A percentile compares a stretch with the other conserved stretches of the same genome.
Conservation (phyloP, 1,139 yeast species). For the Yamadazyma atmosphaerica region DNA sequence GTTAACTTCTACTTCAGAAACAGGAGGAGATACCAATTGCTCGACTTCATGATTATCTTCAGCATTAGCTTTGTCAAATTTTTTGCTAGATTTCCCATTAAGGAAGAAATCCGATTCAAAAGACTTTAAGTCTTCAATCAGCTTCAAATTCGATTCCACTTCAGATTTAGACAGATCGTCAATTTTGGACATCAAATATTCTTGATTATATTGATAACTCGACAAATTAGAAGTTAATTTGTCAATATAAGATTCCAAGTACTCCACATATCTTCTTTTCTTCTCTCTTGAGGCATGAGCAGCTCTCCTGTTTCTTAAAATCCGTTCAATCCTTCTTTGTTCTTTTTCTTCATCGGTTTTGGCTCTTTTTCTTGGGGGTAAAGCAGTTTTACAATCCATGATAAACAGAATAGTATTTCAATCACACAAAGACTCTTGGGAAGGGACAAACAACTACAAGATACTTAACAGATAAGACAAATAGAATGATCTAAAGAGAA, state of each 20-base stretch:
- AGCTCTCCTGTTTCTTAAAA: constrained; percentile 90
- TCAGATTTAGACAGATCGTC: background rate
- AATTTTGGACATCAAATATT: constrained; percentile 7
- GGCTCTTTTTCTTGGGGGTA: constrained; percentile 96
- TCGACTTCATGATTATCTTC: background rate
- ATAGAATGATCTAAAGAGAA: constrained; percentile 1
- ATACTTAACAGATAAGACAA: constrained; percentile 1
- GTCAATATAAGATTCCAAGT: constrained; percentile 65
- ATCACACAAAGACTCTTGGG: background rate
- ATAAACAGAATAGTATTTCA: background rate
- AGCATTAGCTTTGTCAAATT: background rate
- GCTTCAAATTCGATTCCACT: constrained; percentile 7
- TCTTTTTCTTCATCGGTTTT: constrained; percentile 96
- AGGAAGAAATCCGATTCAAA: background rate
- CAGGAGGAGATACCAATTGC: constrained; percentile 1
- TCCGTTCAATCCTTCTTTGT: constrained; percentile 90
- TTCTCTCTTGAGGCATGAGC: constrained; percentile 97
- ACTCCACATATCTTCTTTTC: constrained; percentile 90
- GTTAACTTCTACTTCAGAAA: background rate
- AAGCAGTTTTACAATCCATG: constrained; percentile 38
- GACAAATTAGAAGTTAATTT: constrained; percentile 45
- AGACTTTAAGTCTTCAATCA: constrained; percentile 9
- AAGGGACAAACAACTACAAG: background rate
- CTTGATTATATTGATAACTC: constrained; percentile 14
- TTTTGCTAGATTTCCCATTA: background rate